Evolutionary conservation across 306 rosid species (phyloP), one percentile per base, ranked within the genome.

Genomic region (Crotalaria pallida): DNA sequence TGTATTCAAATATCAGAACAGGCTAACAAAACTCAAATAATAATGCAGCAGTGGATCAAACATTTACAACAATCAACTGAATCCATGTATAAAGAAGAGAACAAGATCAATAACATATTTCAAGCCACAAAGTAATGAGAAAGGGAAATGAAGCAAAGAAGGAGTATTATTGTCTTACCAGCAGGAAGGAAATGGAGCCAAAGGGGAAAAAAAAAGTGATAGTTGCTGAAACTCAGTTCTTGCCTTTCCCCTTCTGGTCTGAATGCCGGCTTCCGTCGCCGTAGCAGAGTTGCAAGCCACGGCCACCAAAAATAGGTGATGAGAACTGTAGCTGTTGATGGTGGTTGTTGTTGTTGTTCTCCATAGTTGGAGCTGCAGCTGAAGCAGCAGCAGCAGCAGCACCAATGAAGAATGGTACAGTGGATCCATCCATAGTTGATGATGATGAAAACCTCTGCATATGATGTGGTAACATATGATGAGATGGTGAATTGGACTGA

Each of bases 401-500:
- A 71, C 88, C 97, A 4, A 86, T 73, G 84, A 90, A 84, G 87
- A 93, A 82, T 34, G 96, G 96, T 48, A 86, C 71, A 81, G 80
- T 87, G 53, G 87, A 45, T 84, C 96, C 98, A 77, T 93, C 98
- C 65, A 85, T 33, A 57, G 90, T 61, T 49, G 91, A 51, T 49
- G 91, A 51, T 49, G 91, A 51, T 45, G 98, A 71, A 80, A 86
- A 82, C 98, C 93, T 93, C 87, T 86, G 98, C 22, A 86, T 67
- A 67, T 83, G 36, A 24, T 56, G 90, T 82, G 92, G 87, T 68
- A 84, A 55, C 60, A 88, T 16, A 57, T 57, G 70, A 57, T 57
- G 70, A 72, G 96, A 88, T 77, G 92, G 89, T 71, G 96, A 86
- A 85, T 93, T 93, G 98, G 98, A 93, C 98, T 93, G 98, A 93